Evolutionary conservation across 192 early-diverging fungal genomes (phyloP), one percentile per base, ranked within the genome.

Genomic region (Chytriomyces sp.): DNA sequence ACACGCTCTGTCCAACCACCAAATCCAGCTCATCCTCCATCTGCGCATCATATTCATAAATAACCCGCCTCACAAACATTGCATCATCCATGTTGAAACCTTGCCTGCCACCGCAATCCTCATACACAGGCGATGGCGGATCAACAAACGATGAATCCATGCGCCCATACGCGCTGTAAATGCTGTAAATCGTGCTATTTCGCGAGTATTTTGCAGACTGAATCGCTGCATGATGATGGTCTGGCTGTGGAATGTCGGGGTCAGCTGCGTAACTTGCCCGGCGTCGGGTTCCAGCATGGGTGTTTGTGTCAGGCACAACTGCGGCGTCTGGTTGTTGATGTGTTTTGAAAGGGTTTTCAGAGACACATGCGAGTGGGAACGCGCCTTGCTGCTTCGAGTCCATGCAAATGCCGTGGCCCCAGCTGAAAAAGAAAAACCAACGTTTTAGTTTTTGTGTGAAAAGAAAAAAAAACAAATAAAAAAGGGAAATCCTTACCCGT

Each of bases 321-420:
- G 35, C 35, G 2, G 1, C 35, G 35, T 2, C 35, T 35, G 35
- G 35, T 35, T 35, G 35, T 35, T 35, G 35, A 1, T 4, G 35
- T 35, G 35, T 35, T 3, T 35, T 0, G 35, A 35, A 35, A 3
- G 35, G 35, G 4, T 35, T 35, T 4, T 57, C 74, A 18, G 75
- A 80, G 26, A 87, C 69, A 53, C 84, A 86, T 10, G 84, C 86
- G 20, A 87, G 75, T 43, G 86, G 86, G 79, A 86, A 88, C 63
- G 72, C 61, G n/a, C 86, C 86, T 48, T 80, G 81, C 69, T 81
- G 69, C 45, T 82, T 82, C 13, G 86, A 84, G 61, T 69, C 84
- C 81, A 83, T 67, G 78, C 86, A 84, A 47, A 79, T 74, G 16
- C 86, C 86, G 71, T 66, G 84, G 28, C 73, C 84, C 86, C 86